Evolutionary conservation across 768 basidiomycete species (phyloP), one percentile per base, ranked within the genome.

Genomic region (Tylopilus plumbeoviolaceoides): DNA sequence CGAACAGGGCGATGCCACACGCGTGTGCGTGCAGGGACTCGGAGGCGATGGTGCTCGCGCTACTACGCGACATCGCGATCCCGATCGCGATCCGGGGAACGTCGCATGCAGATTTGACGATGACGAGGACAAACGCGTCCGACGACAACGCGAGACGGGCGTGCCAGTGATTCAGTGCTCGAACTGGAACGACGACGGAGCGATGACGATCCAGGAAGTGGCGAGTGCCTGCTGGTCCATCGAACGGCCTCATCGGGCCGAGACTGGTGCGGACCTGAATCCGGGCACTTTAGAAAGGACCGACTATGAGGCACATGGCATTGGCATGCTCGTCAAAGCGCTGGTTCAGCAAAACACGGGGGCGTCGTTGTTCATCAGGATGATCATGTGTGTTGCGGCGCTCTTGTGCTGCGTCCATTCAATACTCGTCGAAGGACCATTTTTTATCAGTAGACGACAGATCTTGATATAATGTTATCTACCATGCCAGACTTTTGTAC

Each of bases 291-390:
- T 18, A 39, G 38, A 20, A 21, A 40, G 4, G 39, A 21, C 20
- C 9, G 28, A 51, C 40, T 44, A 62, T 50, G 54, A 62, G 42
- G 61, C 54, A 17, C 57, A 8, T 20, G 62, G 62, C 3, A 43
- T 56, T 8, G 55, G 59, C 0, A 33, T 54, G 35, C 35, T 63
- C 39, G 14, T 63, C 52, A 63, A 63, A 36, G 59, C 62, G 7
- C 47, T 63, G 1, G 57, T 23, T 5, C 61, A 62, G 41, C 61
- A 59, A 39, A 48, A 54, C 11, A 46, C 47, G 2, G 47, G 56
- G 12, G 50, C 53, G 6, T 39, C 44, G 17, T 12, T 64, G 36
- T 43, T 61, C 17, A 28, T 61, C 44, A 50, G 50, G 36, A 27
- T 31, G 48, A 49, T 58, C 23, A 36, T 49, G 18, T 50, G 36